Evolutionary conservation across 2,329 filamentous ascomycete species (phyloP), one percentile per base, ranked within the genome.

Genomic region (Ophiostoma triangulosporum): DNA sequence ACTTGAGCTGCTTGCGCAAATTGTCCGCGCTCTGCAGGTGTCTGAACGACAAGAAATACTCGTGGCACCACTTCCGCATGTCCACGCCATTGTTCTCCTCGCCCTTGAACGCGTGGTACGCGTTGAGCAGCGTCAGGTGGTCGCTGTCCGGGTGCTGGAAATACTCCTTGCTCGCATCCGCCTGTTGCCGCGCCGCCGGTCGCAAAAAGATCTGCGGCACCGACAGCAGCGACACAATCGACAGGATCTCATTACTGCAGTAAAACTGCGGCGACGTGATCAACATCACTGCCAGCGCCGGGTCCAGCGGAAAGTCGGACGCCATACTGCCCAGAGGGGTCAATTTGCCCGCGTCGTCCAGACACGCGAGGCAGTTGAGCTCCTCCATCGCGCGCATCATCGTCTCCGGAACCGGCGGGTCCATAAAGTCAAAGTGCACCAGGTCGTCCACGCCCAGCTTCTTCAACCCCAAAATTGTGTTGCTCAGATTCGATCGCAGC

Each of bases 401-500:
- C 9, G 94, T 98, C 71, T 98, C 94, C 0, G 93, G 94, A 1
- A 94, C 91, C 0, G 93, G 93, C 24, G 93, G 93, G 62, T 98
- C 93, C 91, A 98, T 97, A 48, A 98, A 77, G 66, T 98, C 94
- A 64, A 98, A 98, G 70, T 98, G 93, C 11, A 98, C 93, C 50
- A 98, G 75, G 68, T 98, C 93, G 61, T 95, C 83, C 27, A 98
- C 83, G 45, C 93, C 93, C 36, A 98, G 83, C 72, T 98, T 97
- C 77, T 97, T 97, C 64, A 98, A 73, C 68, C 98, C 93, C 46
- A 98, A 73, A 1, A 98, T 93, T 0, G 93, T 98, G 62, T 89
- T 95, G 56, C 93, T 84, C 59, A 98, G 74, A 66, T 98, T 98
- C 31, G 91, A 97, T 26, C 89, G 83, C 51, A 98, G 76, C 64